Conservation (phyloP, 306 rosid species). For the Castanea sativa region DNA sequence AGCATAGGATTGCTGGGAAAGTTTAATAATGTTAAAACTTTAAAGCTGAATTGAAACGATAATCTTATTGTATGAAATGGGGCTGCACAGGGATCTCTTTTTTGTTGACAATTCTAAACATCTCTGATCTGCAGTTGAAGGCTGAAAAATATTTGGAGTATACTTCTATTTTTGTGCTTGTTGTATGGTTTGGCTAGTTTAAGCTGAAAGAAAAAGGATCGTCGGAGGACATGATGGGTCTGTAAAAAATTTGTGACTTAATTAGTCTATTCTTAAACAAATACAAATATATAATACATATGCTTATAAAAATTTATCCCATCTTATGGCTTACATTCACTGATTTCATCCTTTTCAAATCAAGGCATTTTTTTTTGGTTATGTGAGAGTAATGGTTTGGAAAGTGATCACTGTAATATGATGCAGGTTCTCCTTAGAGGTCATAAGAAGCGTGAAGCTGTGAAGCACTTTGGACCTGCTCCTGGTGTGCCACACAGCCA, state of each 20-base stretch:
- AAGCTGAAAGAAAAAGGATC: neutral
- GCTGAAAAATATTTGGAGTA: too few species aligned
- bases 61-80: neutral
- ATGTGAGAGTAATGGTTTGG: neutral
- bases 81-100: neutral
- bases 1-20: neutral
- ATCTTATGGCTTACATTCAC: neutral
- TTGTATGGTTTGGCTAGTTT: neutral
- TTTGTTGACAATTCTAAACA: neutral
- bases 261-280: neutral
- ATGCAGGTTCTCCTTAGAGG: constrained; percentile 60
- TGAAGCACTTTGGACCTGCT: constrained; percentile 67
- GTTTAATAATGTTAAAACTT: neutral
- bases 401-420: neutral
- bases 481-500: constrained; percentile 74
- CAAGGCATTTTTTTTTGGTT: neutral
- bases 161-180: neutral
- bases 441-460: constrained; percentile 70
- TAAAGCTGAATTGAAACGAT: neutral
- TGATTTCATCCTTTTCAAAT: neutral
- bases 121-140: neutral
- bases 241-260: neutral
- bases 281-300: neutral
- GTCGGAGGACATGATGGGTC: neutral
- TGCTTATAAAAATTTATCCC: neutral